phyloP scores from a whole-genome alignment of 2,329 filamentous ascomycete species.

The Colletotrichum truncatum region DNA sequence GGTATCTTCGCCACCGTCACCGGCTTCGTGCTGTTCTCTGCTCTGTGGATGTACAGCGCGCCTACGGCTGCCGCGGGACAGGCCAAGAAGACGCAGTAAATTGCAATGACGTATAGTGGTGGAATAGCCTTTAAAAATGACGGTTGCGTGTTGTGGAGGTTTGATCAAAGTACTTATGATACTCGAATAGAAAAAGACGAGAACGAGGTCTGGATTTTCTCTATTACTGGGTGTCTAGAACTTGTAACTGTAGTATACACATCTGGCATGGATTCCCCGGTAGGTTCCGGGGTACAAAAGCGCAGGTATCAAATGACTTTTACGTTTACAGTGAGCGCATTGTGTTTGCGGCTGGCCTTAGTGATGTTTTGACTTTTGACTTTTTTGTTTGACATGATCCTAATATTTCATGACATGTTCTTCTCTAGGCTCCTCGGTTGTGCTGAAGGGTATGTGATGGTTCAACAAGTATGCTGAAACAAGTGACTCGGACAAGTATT shows the following conservation, averaged over 20 bases:
- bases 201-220: conserved; percentile 1
- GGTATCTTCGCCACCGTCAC: conserved; percentile 85
- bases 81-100: conserved; percentile 59
- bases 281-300: conserved; percentile 2
- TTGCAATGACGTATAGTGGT: no score
- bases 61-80: conserved; percentile 46
- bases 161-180: not conserved
- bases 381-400: not conserved
- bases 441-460: no score
- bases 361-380: rapidly evolving
- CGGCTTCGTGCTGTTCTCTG: conserved; percentile 87
- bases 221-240: not conserved
- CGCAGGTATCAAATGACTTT: conserved; percentile 26
- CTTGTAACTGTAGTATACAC: conserved; percentile 29
- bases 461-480: no score
- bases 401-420: no score
- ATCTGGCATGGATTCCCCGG: conserved; percentile 14
- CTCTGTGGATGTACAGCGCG: conserved; percentile 83
- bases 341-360: no score
- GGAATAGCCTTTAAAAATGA: no score
- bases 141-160: no score
- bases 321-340: conserved; percentile 1
- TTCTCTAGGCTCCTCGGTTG: no score
- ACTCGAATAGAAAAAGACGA: not conserved
- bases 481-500: no score